Evolutionary conservation across 2,329 filamentous ascomycete species (phyloP), one percentile per base, ranked within the genome.

Genomic region (Venturia effusa): DNA sequence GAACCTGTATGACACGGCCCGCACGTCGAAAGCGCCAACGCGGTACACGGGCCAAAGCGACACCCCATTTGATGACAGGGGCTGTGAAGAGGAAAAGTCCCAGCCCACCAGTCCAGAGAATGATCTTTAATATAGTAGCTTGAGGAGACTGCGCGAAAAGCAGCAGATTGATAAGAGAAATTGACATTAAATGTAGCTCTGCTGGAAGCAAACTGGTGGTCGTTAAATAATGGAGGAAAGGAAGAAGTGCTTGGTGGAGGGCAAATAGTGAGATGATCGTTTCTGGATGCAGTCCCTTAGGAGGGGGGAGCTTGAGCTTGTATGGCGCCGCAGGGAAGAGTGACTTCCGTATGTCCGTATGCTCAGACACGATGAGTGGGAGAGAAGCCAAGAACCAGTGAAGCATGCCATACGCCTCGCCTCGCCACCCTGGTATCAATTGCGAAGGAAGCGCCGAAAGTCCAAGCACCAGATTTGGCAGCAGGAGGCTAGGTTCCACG

Each of bases 191-290:
- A 70, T 97, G 91, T 51, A 97, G 81, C 74, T 99, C 94, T 5
- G 94, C 87, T 1, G 88, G 84, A 61, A 97, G 80, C 51, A 97
- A 81, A 74, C 92, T 97, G 1, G 92, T 96, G 0, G 90, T 93
- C 1, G 92, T 93, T 67, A 97, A 81, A 71, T 89, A 87, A 69
- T 90, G 85, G 64, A 97, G 74, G 37, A 89, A 84, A 37, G 83
- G 80, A 71, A 90, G 85, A 30, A 96, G 78, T 37, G 86, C 86
- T 74, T 90, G 88, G 70, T 97, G 92, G 55, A 97, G 78, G 19
- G 93, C 90, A 72, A 93, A 96, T 64, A 97, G 75, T 64, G 89
- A 78, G 34, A 83, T 79, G 40, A 88, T 75, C 10, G 77, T 77
- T 73, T 92, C 88, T 32, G 80, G 76, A 60, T 83, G 74, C 24